Evolutionary conservation across 129 eudicot species (phyloP).

Genomic region (Solidago caesia): DNA sequence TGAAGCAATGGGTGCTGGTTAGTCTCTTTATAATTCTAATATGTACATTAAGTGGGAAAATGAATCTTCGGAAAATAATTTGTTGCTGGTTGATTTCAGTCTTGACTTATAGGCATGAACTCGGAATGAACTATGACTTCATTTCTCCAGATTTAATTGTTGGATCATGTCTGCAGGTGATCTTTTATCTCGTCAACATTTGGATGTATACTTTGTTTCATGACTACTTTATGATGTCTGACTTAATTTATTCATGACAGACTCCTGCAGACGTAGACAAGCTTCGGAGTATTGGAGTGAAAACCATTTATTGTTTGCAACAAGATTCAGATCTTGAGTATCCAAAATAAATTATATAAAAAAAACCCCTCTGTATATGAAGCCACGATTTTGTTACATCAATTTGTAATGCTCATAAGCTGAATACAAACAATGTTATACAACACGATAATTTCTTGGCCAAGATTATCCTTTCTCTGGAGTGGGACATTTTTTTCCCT

Average conservation of each 20-base stretch:
- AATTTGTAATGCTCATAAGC: neutral
- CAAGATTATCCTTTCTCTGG: slow-evolving; percentile 1
- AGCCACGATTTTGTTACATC: slow-evolving; percentile 17
- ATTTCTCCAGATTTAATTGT: slow-evolving; percentile 85
- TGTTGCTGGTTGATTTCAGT: slow-evolving; percentile 42
- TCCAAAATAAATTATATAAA: slow-evolving; percentile 36
- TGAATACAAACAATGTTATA: neutral
- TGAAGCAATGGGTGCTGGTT: slow-evolving; percentile 99
- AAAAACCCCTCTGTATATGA: neutral
- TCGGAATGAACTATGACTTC: slow-evolving; percentile 92
- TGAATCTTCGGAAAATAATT: neutral
- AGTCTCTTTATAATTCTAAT: slow-evolving; percentile 30
- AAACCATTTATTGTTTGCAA: slow-evolving; percentile 88
- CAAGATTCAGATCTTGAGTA: slow-evolving; percentile 98
- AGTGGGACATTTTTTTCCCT: slow-evolving; percentile 35
- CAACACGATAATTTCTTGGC: neutral
- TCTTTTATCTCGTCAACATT: neutral
- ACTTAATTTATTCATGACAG: slow-evolving; percentile 42
- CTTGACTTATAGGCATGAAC: slow-evolving; percentile 90
- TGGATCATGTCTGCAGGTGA: slow-evolving; percentile 97
- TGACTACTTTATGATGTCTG: neutral
- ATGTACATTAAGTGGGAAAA: neutral
- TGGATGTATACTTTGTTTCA: neutral
- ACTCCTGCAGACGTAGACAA: slow-evolving; percentile 89
- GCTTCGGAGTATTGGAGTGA: slow-evolving; percentile 87